A percentile compares a stretch with the other conserved stretches of the same genome.
These are phyloP conservation scores for Cercospora sp. DNA, from an alignment of 2,329 filamentous ascomycete genomes.

Conservation along the genomic window DNA sequence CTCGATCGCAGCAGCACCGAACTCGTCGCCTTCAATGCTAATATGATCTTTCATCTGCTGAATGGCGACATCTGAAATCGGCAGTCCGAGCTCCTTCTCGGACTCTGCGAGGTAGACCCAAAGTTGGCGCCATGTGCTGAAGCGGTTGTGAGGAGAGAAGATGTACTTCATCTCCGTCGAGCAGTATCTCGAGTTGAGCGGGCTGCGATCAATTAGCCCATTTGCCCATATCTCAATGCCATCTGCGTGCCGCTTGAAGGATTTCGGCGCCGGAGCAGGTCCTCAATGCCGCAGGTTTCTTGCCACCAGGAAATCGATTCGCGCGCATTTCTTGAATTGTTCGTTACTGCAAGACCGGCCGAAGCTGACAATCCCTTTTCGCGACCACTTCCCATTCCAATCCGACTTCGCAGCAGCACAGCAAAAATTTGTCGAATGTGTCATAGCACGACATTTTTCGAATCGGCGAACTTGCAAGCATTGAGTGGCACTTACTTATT, in stretches of 20 bases:
- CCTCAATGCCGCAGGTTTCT: background rate
- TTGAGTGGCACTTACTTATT: slow-evolving; percentile 32
- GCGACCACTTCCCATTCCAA: background rate
- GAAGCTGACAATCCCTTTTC: background rate
- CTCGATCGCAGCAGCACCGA: slow-evolving; percentile 50
- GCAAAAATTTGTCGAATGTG: slow-evolving; percentile 5
- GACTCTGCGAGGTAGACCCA: slow-evolving; percentile 83
- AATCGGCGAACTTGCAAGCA: background rate
- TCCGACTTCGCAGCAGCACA: background rate
- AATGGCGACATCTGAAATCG: slow-evolving; percentile 66
- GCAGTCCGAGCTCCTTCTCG: slow-evolving; percentile 77
- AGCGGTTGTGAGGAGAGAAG: slow-evolving; percentile 74
- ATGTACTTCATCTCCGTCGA: slow-evolving; percentile 73
- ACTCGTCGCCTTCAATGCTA: slow-evolving; percentile 51
- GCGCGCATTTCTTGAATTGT: background rate
- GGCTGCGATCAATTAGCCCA: slow-evolving; percentile 48
- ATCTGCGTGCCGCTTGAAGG: background rate
- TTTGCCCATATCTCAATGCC: background rate
- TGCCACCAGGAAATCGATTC: background rate
- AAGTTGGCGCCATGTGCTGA: slow-evolving; percentile 78
- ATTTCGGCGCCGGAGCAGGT: background rate
- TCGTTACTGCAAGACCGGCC: background rate
- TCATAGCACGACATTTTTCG: background rate
- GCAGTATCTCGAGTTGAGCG: slow-evolving; percentile 71
- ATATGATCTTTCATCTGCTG: slow-evolving; percentile 50